Conservation (phyloP, 2,329 filamentous ascomycete genomes). For the Hypoxylon sp. region DNA sequence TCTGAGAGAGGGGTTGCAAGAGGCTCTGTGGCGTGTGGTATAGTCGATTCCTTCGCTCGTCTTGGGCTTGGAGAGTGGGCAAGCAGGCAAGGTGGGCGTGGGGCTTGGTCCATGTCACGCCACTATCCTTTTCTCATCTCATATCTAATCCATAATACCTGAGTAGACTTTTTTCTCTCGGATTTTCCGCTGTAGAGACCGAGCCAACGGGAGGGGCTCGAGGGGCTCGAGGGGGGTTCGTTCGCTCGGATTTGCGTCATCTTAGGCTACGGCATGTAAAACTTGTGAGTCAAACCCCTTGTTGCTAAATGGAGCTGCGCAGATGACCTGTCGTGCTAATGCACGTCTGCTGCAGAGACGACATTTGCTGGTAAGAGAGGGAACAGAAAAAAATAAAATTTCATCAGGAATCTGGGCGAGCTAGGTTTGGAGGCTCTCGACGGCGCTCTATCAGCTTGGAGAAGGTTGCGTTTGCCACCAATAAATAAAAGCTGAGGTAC, state of each 20-base stretch:
- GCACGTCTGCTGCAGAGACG: slow-evolving; percentile 8
- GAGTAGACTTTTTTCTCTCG: neutral
- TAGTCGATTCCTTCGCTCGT: no score
- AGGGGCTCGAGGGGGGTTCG: no score
- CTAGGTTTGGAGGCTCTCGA: no score
- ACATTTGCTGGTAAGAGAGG: no score
- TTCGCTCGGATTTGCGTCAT: slow-evolving; percentile 29
- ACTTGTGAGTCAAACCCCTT: slow-evolving; percentile 24
- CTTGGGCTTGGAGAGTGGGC: no score
- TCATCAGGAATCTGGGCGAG: no score
- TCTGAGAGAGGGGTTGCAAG: neutral
- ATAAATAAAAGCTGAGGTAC: no score
- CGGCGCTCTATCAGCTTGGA: no score
- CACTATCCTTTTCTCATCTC: slow-evolving; percentile 4
- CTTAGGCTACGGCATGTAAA: slow-evolving; percentile 8
- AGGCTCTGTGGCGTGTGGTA: slow-evolving; percentile 12
- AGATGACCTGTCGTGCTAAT: slow-evolving; percentile 18
- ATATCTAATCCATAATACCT: slow-evolving; percentile 15
- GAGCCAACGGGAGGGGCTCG: slow-evolving; percentile 1
- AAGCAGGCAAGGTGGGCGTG: no score
- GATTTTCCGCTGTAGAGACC: neutral
- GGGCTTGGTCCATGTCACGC: slow-evolving; percentile 10
- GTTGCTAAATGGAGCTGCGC: slow-evolving; percentile 13
- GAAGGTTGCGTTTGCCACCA: no score
- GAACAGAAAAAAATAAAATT: neutral